Conservation (phyloP, 164 flowering plant species). For the Umbellularia californica region DNA sequence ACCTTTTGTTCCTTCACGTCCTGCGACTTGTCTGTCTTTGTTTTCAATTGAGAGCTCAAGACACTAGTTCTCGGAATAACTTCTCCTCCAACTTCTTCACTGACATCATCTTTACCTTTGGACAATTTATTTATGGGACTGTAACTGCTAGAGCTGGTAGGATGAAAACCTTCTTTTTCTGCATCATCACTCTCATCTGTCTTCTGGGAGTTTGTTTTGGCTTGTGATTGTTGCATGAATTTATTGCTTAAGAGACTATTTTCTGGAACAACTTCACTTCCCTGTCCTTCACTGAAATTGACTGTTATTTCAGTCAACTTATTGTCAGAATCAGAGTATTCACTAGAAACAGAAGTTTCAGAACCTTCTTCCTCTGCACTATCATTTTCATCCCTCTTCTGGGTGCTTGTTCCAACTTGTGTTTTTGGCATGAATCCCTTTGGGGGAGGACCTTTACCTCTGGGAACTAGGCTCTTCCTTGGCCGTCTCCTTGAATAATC, state of each 20-base stretch:
- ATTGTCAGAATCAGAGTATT: conserved; percentile 20
- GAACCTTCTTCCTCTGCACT: conserved; percentile 35
- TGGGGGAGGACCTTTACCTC: conserved; percentile 43
- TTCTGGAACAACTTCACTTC: conserved; percentile 13
- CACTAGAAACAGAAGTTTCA: conserved; percentile 19
- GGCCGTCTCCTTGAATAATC: conserved; percentile 71
- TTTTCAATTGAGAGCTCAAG: neutral
- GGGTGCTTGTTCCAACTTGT: conserved; percentile 40
- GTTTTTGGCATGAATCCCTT: conserved; percentile 57
- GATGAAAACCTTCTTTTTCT: conserved; percentile 31
- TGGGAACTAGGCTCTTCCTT: conserved; percentile 42
- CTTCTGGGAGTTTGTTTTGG: conserved; percentile 43
- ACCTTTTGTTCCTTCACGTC: conserved; percentile 21
- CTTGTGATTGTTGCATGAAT: conserved; percentile 42
- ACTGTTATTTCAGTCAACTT: conserved; percentile 22
- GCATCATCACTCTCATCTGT: conserved; percentile 35
- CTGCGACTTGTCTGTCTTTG: neutral
- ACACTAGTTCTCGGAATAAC: neutral
- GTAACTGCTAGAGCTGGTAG: conserved; percentile 22
- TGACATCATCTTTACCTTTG: neutral
- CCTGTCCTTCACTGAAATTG: conserved; percentile 23
- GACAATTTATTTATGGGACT: neutral
- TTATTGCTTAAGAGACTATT: conserved; percentile 18
- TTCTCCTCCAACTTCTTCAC: neutral
- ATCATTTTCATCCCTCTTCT: conserved; percentile 42